Percentiles rank a stretch among this genome's conserved stretches.
Evolutionary conservation across 257 asterid genomes (phyloP).

Genomic region (Forsythia suspensa): DNA sequence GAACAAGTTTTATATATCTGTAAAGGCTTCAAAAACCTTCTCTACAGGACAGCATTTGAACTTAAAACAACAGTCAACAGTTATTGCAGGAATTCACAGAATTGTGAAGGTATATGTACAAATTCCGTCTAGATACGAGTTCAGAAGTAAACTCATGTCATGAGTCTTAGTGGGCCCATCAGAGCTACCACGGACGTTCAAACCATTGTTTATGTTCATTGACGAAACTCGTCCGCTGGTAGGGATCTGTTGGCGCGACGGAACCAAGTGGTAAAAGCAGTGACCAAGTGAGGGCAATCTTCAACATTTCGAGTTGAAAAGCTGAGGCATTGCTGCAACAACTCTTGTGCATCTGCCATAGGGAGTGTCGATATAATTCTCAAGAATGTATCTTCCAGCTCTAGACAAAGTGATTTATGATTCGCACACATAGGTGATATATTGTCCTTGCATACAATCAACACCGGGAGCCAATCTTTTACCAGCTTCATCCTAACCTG

Average conservation of each 20-base stretch:
- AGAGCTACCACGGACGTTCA: not conserved
- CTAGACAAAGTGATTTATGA: constrained; percentile 55
- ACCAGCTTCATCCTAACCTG: constrained; percentile 91
- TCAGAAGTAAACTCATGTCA: not conserved
- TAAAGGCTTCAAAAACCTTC: not conserved
- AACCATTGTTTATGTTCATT: not conserved
- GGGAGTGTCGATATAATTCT: constrained; percentile 90
- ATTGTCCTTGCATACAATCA: constrained; percentile 71
- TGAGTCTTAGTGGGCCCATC: not conserved
- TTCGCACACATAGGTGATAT: constrained; percentile 48
- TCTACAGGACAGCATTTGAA: not conserved
- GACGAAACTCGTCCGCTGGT: constrained; percentile 16
- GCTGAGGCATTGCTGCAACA: constrained; percentile 88
- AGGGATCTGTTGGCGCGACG: constrained; percentile 72
- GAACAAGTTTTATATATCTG: not conserved
- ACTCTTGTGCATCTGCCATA: constrained; percentile 61
- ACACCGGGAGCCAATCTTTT: constrained; percentile 89
- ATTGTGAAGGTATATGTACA: not conserved
- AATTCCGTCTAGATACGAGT: not conserved
- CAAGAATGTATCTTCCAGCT: constrained; percentile 80
- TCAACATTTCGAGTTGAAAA: constrained; percentile 84
- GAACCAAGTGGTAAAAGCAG: constrained; percentile 94
- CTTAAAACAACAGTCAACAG: not conserved
- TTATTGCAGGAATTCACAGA: not conserved
- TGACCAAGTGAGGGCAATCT: constrained; percentile 83